phyloP scores from a whole-genome alignment of 169 alveolate genomes.

The Cryptosporidium bovis region DNA sequence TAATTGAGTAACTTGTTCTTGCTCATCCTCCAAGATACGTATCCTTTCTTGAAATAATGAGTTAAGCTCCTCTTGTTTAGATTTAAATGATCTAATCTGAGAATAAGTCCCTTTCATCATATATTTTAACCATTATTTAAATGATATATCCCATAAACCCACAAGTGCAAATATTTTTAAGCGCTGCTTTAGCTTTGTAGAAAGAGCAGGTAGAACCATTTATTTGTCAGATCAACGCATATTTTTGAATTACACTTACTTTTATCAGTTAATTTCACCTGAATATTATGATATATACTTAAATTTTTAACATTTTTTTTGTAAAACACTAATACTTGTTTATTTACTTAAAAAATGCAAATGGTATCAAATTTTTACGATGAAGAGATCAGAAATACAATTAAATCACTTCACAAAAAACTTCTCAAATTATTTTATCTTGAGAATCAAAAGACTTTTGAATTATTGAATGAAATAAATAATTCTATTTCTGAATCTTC shows the following conservation, averaged over 20 bases:
- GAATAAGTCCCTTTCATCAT: slow-evolving; percentile 4
- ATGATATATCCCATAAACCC: not conserved
- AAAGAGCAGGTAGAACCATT: not conserved
- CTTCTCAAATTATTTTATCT: slow-evolving; percentile 9
- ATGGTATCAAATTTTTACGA: slow-evolving; percentile 33
- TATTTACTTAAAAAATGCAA: not conserved
- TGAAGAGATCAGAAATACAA: slow-evolving; percentile 27
- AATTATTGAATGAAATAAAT: slow-evolving; percentile 6
- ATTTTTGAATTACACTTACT: too few relatives aligned
- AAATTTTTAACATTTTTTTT: too few relatives aligned
- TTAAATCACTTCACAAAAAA: slow-evolving; percentile 33
- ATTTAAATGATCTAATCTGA: not conserved
- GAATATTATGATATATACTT: too few relatives aligned
- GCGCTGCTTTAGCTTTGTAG: too few relatives aligned
- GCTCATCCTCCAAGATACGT: slow-evolving; percentile 30
- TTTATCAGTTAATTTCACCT: too few relatives aligned
- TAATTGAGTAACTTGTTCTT: slow-evolving; percentile 11
- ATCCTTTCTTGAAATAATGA: slow-evolving; percentile 27
- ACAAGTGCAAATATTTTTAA: not conserved
- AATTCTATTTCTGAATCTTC: slow-evolving; percentile 25
- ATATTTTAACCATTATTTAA: not conserved
- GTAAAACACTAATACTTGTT: too few relatives aligned
- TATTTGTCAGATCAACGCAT: not conserved
- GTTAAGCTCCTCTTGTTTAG: not conserved
- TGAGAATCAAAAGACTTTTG: not conserved